phyloP scores from a whole-genome alignment of 371 early-diverging fungal genomes.

The Sporodiniella umbellata region DNA sequence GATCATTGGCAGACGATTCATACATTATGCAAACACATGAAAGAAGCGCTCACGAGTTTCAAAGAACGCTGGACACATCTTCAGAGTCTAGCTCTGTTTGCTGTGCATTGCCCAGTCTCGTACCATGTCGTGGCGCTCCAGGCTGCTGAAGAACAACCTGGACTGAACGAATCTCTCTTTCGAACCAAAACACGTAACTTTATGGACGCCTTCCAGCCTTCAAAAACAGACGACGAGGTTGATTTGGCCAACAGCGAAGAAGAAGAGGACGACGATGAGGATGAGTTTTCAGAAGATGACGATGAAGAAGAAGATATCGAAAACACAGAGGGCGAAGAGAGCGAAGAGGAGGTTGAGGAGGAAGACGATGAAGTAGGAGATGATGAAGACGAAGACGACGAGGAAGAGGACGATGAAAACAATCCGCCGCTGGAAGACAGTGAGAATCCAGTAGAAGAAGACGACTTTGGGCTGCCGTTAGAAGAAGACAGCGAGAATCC shows the following conservation, averaged over 20 bases:
- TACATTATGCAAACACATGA: constrained; percentile 11
- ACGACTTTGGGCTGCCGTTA: neutral
- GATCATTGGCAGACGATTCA: constrained; percentile 6
- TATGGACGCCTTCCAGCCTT: constrained; percentile 12
- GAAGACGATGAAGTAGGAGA: constrained; percentile 1
- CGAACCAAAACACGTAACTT: constrained; percentile 23
- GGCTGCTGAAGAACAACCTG: neutral
- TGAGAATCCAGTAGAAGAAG: neutral
- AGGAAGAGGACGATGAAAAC: neutral
- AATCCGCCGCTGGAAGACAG: constrained; percentile 4
- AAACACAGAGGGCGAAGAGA: constrained; percentile 8
- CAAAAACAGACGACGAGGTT: constrained; percentile 9
- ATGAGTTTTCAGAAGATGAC: constrained; percentile 9
- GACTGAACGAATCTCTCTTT: constrained; percentile 21
- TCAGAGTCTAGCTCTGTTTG: neutral
- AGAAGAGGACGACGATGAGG: constrained; percentile 7
- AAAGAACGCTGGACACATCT: constrained; percentile 13
- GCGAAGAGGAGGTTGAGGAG: neutral
- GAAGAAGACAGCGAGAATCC: neutral
- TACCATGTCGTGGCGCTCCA: neutral
- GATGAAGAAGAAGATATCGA: constrained; percentile 8
- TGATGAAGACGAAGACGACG: neutral
- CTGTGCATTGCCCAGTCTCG: neutral
- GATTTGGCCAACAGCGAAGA: constrained; percentile 5
- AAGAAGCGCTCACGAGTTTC: constrained; percentile 10